These are phyloP conservation scores for Malania oleifera DNA, from an alignment of 164 flowering plant species.

Conservation along the genomic window DNA sequence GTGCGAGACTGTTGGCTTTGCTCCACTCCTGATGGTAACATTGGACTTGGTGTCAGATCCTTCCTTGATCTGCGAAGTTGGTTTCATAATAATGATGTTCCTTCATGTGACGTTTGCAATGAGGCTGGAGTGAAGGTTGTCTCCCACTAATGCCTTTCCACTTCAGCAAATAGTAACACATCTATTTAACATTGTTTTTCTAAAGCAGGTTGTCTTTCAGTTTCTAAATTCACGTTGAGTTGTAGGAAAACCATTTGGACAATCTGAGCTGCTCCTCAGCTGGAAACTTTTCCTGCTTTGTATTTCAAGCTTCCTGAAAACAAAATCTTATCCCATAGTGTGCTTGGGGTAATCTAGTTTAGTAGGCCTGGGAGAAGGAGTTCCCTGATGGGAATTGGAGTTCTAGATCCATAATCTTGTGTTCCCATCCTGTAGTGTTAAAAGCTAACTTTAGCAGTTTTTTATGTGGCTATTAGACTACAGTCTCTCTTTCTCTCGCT, in stretches of 20 bases:
- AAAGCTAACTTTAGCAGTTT: too few relatives aligned
- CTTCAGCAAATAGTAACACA: background rate
- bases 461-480: too few relatives aligned
- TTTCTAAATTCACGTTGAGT: background rate
- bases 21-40: slow-evolving; percentile 45
- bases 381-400: background rate
- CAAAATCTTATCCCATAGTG: too few relatives aligned
- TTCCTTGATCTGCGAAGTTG: slow-evolving; percentile 89
- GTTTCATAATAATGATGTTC: slow-evolving; percentile 67
- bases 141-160: slow-evolving; percentile 7
- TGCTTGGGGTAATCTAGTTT: background rate
- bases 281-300: background rate
- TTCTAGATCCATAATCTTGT: too few relatives aligned
- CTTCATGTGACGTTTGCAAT: slow-evolving; percentile 84
- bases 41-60: slow-evolving; percentile 87
- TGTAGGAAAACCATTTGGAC: background rate
- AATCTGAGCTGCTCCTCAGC: background rate
- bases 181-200: background rate
- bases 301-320: background rate
- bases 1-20: slow-evolving; percentile 78
- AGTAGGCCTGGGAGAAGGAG: background rate
- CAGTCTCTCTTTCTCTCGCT: too few relatives aligned
- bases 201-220: background rate
- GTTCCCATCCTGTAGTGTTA: too few relatives aligned
- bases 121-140: slow-evolving; percentile 92